Percentiles rank a stretch among this genome's conserved stretches.
Conservation (phyloP, 345 rosid genomes). For the Eucalyptus guilfoylei region DNA sequence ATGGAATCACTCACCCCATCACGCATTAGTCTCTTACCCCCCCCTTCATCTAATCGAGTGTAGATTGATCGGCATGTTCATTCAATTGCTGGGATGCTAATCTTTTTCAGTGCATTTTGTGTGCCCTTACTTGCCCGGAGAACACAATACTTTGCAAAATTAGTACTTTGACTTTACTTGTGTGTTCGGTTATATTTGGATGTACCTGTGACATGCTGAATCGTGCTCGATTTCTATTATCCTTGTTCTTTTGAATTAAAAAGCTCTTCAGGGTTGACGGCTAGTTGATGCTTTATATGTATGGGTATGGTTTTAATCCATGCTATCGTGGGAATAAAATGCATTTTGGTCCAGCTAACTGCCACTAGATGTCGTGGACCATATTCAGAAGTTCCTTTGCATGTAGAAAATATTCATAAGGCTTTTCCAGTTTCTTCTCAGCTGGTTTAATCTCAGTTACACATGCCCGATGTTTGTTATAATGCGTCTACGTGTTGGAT, state of each 20-base stretch:
- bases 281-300: not conserved
- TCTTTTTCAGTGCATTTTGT: not conserved
- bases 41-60: not conserved
- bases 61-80: not conserved
- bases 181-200: not conserved
- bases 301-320: not conserved
- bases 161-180: not conserved
- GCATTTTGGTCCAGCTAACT: not conserved
- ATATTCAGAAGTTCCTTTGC: not conserved
- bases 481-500: not conserved
- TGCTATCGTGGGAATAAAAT: not conserved
- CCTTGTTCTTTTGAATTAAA: not conserved
- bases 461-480: not conserved
- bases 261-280: not conserved
- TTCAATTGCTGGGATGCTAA: not conserved
- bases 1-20: too few relatives aligned
- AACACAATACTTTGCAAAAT: not conserved
- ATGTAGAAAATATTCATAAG: not conserved
- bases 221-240: not conserved
- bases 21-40: not conserved
- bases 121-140: not conserved
- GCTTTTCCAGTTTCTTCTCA: not conserved
- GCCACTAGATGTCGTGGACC: not conserved
- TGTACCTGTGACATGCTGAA: not conserved
- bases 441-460: not conserved